Conservation (phyloP, 768 basidiomycete genomes). For the Infundibulicybe gibba region DNA sequence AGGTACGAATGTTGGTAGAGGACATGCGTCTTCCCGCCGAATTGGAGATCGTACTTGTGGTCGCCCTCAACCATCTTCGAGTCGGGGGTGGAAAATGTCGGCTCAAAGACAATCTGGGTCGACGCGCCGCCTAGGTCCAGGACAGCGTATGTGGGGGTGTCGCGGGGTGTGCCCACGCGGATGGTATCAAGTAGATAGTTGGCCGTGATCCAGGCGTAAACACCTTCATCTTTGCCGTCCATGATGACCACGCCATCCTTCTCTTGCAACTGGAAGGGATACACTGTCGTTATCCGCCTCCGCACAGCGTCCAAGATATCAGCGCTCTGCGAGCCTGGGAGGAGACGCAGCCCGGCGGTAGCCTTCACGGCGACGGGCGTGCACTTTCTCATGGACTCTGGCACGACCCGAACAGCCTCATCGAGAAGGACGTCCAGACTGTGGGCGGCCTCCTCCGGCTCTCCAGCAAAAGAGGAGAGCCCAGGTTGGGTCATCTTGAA, state of each 20-base stretch:
- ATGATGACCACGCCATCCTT: constrained; percentile 78
- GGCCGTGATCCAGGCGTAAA: constrained; percentile 97
- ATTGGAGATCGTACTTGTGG: constrained; percentile 83
- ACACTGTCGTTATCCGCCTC: constrained; percentile 48
- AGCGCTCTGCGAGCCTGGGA: constrained; percentile 57
- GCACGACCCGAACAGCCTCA: constrained; percentile 77
- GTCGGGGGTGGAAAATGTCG: constrained; percentile 42
- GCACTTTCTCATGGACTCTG: constrained; percentile 60
- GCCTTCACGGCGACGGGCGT: constrained; percentile 92
- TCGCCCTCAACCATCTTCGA: constrained; percentile 67
- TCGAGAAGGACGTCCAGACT: constrained; percentile 78
- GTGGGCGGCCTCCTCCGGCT: constrained; percentile 69
- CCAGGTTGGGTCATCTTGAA: constrained; percentile 84
- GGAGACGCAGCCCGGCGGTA: constrained; percentile 78
- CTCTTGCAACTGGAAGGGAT: constrained; percentile 58
- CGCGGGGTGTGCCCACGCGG: constrained; percentile 42
- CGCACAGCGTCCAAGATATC: constrained; percentile 78
- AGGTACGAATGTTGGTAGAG: constrained; percentile 98
- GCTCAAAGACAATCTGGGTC: constrained; percentile 97
- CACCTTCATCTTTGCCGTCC: constrained; percentile 95
- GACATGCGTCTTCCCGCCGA: constrained; percentile 66
- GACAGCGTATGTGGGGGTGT: constrained; percentile 71
- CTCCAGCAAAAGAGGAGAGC: constrained; percentile 57
- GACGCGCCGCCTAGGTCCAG: constrained; percentile 96
- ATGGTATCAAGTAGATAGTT: constrained; percentile 87